Percentiles rank a stretch among this genome's conserved stretches.
Conservation (phyloP, 805 yeast genomes). For the Spathaspora gorwiae region DNA sequence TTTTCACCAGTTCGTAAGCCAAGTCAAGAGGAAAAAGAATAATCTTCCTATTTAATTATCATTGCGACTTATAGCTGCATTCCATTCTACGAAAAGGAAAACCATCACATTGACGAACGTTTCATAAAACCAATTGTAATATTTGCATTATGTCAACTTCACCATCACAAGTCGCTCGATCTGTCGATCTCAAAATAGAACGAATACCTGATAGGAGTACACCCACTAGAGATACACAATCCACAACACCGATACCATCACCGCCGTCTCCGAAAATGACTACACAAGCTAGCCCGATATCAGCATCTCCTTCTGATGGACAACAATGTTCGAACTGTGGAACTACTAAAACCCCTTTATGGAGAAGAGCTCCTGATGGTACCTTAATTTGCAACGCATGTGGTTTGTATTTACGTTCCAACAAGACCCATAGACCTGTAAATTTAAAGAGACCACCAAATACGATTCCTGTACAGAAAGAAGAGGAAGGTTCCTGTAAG, state of each 20-base stretch:
- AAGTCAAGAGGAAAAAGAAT: too few relatives aligned
- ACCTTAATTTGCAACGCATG: slow-evolving; percentile 57
- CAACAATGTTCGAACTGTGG: slow-evolving; percentile 54
- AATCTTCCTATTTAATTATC: too few relatives aligned
- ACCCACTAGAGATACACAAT: neutral
- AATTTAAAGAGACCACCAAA: slow-evolving; percentile 57
- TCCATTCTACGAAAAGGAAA: too few relatives aligned
- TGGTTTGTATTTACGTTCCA: slow-evolving; percentile 54
- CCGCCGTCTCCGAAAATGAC: neutral
- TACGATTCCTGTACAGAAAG: slow-evolving; percentile 37
- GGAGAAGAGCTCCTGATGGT: slow-evolving; percentile 58
- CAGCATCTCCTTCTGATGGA: slow-evolving; percentile 19
- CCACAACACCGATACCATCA: slow-evolving; percentile 1
- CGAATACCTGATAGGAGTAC: neutral
- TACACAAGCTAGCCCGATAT: neutral
- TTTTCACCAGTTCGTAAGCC: too few relatives aligned
- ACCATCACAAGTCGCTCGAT: neutral
- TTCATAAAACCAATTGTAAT: too few relatives aligned
- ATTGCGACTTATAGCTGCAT: too few relatives aligned
- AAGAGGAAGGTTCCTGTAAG: slow-evolving; percentile 56
- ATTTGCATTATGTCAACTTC: neutral
- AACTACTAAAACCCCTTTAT: slow-evolving; percentile 52
- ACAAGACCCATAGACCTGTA: slow-evolving; percentile 62
- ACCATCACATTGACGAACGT: too few relatives aligned
- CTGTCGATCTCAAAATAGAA: neutral